phyloP scores from a whole-genome alignment of 805 yeast genomes.

The Suhomyces tanzawaensis region DNA sequence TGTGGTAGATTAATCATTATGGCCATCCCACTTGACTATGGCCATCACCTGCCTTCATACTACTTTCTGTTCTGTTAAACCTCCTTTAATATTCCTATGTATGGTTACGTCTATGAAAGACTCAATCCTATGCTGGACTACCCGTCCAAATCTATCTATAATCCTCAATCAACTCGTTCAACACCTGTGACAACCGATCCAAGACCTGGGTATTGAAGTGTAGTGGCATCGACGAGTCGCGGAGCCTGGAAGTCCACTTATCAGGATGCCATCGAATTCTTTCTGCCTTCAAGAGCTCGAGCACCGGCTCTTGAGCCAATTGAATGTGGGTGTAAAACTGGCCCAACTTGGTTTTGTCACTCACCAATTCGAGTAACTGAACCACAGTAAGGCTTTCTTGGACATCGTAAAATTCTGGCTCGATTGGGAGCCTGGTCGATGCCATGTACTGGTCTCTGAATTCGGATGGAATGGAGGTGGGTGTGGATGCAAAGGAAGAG shows the following conservation, averaged over 20 bases:
- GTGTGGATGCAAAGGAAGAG: neutral
- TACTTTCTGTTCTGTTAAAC: no score
- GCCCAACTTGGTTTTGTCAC: slow-evolving; percentile 19
- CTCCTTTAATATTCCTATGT: no score
- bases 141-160: no score
- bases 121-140: no score
- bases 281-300: slow-evolving; percentile 41
- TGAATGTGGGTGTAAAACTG: slow-evolving; percentile 27
- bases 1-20: no score
- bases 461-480: neutral
- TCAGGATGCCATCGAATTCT: slow-evolving; percentile 74
- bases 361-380: slow-evolving; percentile 16
- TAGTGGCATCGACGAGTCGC: slow-evolving; percentile 6
- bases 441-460: slow-evolving; percentile 7
- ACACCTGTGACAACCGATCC: slow-evolving; percentile 27
- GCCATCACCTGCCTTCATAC: no score
- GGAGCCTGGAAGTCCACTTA: slow-evolving; percentile 42
- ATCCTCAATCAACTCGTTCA: slow-evolving; percentile 29
- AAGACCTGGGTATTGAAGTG: slow-evolving; percentile 26
- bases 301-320: slow-evolving; percentile 14
- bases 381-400: slow-evolving; percentile 7
- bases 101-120: no score
- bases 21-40: no score
- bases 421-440: slow-evolving; percentile 8
- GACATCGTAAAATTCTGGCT: slow-evolving; percentile 11